These are phyloP conservation scores for Tarenaya hassleriana DNA, from an alignment of 345 rosid species.

Conservation along the genomic window DNA sequence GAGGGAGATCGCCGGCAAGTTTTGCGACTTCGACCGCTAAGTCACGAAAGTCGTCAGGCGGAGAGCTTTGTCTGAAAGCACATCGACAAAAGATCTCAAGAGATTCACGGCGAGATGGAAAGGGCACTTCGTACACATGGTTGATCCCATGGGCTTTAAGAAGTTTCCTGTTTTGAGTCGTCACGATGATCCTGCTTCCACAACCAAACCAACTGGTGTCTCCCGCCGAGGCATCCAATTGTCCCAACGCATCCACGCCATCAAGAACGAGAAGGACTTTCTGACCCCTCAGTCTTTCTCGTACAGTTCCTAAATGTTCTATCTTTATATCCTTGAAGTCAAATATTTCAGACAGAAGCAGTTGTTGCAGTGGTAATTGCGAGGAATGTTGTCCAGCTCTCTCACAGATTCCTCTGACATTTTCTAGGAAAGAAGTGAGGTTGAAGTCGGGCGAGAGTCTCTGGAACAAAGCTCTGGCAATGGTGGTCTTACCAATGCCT, in stretches of 20 bases:
- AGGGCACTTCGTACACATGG: slow-evolving; percentile 13
- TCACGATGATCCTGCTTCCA: too few relatives aligned
- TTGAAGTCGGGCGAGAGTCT: too few relatives aligned
- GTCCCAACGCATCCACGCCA: slow-evolving; percentile 1
- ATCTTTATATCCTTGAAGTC: slow-evolving; percentile 5
- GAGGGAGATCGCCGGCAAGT: too few relatives aligned
- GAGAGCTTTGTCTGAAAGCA: slow-evolving; percentile 16
- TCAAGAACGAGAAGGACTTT: slow-evolving; percentile 21
- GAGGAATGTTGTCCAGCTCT: slow-evolving; percentile 15
- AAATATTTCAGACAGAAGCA: slow-evolving; percentile 30
- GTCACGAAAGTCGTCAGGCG: too few relatives aligned
- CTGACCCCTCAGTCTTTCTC: slow-evolving; percentile 2
- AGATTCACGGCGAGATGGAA: slow-evolving; percentile 9
- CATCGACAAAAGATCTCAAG: slow-evolving; percentile 8
- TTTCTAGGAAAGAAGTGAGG: too few relatives aligned
- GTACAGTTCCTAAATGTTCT: not conserved
- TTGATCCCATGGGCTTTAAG: slow-evolving; percentile 3
- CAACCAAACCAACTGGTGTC: not conserved
- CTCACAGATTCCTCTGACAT: not conserved
- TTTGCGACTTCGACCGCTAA: too few relatives aligned
- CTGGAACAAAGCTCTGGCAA: too few relatives aligned
- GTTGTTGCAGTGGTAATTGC: slow-evolving; percentile 23
- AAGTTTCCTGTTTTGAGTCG: too few relatives aligned
- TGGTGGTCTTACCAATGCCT: too few relatives aligned
- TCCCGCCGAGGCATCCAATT: slow-evolving; percentile 10